Conservation (phyloP, 257 asterid genomes). For the Eucommia ulmoides region DNA sequence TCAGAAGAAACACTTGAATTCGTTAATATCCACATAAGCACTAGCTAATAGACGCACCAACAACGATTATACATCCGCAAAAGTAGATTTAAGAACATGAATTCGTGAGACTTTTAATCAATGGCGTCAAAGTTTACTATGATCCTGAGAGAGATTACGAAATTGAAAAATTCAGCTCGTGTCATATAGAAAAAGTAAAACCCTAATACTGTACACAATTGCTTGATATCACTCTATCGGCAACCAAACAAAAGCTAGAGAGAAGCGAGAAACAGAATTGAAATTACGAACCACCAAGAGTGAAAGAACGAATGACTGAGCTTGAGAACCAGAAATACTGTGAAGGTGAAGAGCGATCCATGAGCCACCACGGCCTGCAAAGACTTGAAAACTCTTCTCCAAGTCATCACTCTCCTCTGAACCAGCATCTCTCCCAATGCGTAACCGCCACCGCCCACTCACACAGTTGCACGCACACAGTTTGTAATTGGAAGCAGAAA, state of each 20-base stretch:
- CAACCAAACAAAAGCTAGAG: background rate
- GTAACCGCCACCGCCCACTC: background rate
- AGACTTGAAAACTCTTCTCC: conserved; percentile 75
- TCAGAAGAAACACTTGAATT: no score
- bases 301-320: conserved; percentile 41
- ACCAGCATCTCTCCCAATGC: background rate
- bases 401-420: conserved; percentile 25
- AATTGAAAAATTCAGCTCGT: no score
- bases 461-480: background rate
- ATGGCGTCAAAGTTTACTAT: background rate
- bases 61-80: no score
- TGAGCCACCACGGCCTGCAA: conserved; percentile 73
- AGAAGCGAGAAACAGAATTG: background rate
- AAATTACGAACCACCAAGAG: conserved; percentile 73
- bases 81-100: background rate
- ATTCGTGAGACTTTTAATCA: background rate
- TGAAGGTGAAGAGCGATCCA: conserved; percentile 65
- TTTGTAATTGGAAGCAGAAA: background rate
- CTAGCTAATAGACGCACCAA: no score
- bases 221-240: background rate
- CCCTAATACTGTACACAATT: background rate
- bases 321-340: conserved; percentile 64
- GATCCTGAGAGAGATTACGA: no score
- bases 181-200: background rate
- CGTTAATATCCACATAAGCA: no score